Evolutionary conservation across 805 yeast genomes (phyloP), one percentile per base, ranked within the genome.

Genomic region (Suhomyces sp.): DNA sequence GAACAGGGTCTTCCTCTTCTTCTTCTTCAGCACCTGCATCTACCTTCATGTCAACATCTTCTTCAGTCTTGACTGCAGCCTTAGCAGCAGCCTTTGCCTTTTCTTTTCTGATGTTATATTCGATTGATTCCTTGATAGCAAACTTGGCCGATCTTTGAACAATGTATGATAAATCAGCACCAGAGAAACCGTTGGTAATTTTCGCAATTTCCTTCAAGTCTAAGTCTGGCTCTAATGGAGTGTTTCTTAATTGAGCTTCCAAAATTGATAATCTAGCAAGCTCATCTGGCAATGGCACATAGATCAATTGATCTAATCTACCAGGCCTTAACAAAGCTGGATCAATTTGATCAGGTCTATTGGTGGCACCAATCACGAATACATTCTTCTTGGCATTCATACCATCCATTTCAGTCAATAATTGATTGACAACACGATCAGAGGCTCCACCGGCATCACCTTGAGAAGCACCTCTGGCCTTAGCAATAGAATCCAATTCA

Each of bases 311-410:
- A 68, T 93, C 99, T 53, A 93, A 80, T 76, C 99, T 85, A 54
- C 99, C 99, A 8, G 99, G 98, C 75, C 98, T 88, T 67, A 93
- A 75, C 57, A 93, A 79, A 22, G 98, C 98, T 16, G 98, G 98
- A 60, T 93, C 99, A 51, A 93, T 93, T 72, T 93, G 98, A 65
- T 95, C 99, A 25, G 99, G 99, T 74, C 99, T 82, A 70, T 93
- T 93, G 38, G 99, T 93, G 26, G 99, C 99, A 70, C 98, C 99
- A 69, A 93, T 88, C 38, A 93, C 97, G 58, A 93, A 93, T 23
- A 93, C 98, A 58, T 93, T 93, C 81, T 93, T 93, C 75, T 93
- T 93, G 46, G 97, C 96, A 61, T 93, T 93, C 98, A 93, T 93
- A 79, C 99, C 99, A 68, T 93, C 99, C 98, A 93, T 93, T 71